phyloP scores from a whole-genome alignment of 768 basidiomycete genomes.

The Boletellus emodensis region DNA sequence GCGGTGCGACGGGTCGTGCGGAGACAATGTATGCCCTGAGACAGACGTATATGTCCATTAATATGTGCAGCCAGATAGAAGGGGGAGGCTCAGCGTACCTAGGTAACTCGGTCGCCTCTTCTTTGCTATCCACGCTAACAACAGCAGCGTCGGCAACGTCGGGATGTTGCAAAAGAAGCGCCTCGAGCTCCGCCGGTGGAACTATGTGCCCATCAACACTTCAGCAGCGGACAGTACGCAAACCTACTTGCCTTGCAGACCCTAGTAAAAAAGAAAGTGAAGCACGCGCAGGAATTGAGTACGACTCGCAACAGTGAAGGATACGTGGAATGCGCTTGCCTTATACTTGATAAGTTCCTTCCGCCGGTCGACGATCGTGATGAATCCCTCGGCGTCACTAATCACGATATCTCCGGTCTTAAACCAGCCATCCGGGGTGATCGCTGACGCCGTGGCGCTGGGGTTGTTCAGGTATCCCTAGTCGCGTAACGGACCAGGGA shows the following conservation, averaged over 20 bases:
- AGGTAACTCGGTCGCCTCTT: conserved; percentile 79
- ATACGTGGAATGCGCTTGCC: conserved; percentile 20
- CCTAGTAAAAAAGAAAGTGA: conserved; percentile 35
- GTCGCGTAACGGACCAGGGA: not conserved
- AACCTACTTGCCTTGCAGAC: conserved; percentile 60
- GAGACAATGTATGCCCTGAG: conserved; percentile 57
- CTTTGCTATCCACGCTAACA: conserved; percentile 63
- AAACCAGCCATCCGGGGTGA: conserved; percentile 78
- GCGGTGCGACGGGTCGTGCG: conserved; percentile 17
- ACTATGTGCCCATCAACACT: conserved; percentile 39
- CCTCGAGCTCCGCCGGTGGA: conserved; percentile 83
- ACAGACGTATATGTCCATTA: not conserved
- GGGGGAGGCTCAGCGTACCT: conserved; percentile 35
- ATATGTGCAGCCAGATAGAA: not conserved
- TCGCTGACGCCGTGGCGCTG: conserved; percentile 61
- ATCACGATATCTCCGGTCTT: conserved; percentile 83
- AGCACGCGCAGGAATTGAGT: not conserved
- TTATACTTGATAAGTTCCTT: conserved; percentile 81
- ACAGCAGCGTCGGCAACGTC: conserved; percentile 78
- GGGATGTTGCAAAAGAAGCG: conserved; percentile 67
- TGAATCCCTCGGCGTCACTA: conserved; percentile 66
- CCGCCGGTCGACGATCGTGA: conserved; percentile 67
- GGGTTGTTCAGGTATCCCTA: conserved; percentile 76
- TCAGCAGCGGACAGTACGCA: not conserved
- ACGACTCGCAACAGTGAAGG: not conserved